Percentiles rank a stretch among this genome's conserved stretches.
Evolutionary conservation across 345 rosid genomes (phyloP).

Genomic region (Nephelium lappaceum): DNA sequence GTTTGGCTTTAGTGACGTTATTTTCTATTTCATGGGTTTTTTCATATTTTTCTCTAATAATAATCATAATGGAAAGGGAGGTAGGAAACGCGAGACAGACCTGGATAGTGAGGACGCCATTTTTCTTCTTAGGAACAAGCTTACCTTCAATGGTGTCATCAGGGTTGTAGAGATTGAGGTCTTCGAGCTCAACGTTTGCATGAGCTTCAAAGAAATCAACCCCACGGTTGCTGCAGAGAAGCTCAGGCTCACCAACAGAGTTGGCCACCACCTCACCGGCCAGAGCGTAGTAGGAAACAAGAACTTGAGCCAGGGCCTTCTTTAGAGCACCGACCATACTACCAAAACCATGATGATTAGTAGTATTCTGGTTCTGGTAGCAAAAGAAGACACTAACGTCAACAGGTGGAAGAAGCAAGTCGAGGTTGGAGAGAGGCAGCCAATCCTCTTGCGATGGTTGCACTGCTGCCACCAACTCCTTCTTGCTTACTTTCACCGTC

Average conservation of each 20-base stretch:
- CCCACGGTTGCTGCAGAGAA: slow-evolving; percentile 82
- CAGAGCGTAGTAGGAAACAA: slow-evolving; percentile 70
- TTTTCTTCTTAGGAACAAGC: slow-evolving; percentile 57
- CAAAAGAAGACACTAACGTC: slow-evolving; percentile 68
- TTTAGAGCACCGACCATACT: slow-evolving; percentile 46
- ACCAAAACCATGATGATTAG: background rate
- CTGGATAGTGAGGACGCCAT: slow-evolving; percentile 75
- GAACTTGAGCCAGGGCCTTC: slow-evolving; percentile 61
- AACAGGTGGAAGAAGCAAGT: slow-evolving; percentile 74
- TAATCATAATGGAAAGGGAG: background rate
- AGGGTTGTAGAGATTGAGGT: slow-evolving; percentile 68
- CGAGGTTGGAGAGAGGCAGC: slow-evolving; percentile 87
- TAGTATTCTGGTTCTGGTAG: slow-evolving; percentile 36
- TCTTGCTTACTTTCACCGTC: slow-evolving; percentile 42
- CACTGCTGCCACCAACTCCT: slow-evolving; percentile 63
- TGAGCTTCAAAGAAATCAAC: slow-evolving; percentile 69
- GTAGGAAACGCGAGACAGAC: slow-evolving; percentile 27
- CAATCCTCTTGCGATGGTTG: slow-evolving; percentile 74
- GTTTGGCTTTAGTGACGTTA: too few relatives aligned
- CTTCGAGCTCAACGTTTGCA: slow-evolving; percentile 55
- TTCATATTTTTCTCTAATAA: too few relatives aligned
- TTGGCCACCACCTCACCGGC: slow-evolving; percentile 68
- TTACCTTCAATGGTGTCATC: slow-evolving; percentile 67
- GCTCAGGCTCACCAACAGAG: slow-evolving; percentile 73
- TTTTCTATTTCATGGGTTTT: too few relatives aligned